Evolutionary conservation across 1,284 basidiomycete genomes (phyloP).

Genomic region (Termitomyces sp.): DNA sequence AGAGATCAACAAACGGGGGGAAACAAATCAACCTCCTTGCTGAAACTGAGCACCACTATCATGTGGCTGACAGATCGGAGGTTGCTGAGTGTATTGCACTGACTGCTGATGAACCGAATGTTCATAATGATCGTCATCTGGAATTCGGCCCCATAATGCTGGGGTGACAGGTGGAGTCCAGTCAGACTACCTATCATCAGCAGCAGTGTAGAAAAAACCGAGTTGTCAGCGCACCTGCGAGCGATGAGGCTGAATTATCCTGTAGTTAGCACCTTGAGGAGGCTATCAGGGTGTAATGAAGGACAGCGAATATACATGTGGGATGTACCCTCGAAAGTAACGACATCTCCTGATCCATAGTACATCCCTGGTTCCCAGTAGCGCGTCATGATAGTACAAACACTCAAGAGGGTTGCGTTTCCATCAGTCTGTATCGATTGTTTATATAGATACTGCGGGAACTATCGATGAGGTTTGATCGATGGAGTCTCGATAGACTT

Average conservation of each 20-base stretch:
- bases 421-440: not conserved
- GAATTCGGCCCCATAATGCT: slow-evolving; percentile 60
- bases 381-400: slow-evolving; percentile 34
- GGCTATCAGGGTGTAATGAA: not conserved
- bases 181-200: slow-evolving; percentile 37
- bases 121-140: slow-evolving; percentile 26
- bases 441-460: slow-evolving; percentile 2
- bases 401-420: not conserved
- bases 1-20: not conserved
- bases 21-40: slow-evolving; percentile 13
- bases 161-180: slow-evolving; percentile 61
- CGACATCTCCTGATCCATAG: slow-evolving; percentile 53
- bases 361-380: slow-evolving; percentile 60
- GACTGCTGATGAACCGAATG: slow-evolving; percentile 24
- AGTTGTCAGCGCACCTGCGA: slow-evolving; percentile 46
- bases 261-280: slow-evolving; percentile 50
- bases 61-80: slow-evolving; percentile 16
- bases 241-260: slow-evolving; percentile 64
- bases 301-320: not conserved
- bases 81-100: not conserved
- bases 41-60: slow-evolving; percentile 19
- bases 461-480: slow-evolving; percentile 2
- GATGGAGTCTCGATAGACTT: not conserved
- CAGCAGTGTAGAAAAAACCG: not conserved
- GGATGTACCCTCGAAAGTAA: slow-evolving; percentile 49